Base-by-base conservation (phyloP, 805 yeast species). In the Ogataea paraovalis region DNA sequence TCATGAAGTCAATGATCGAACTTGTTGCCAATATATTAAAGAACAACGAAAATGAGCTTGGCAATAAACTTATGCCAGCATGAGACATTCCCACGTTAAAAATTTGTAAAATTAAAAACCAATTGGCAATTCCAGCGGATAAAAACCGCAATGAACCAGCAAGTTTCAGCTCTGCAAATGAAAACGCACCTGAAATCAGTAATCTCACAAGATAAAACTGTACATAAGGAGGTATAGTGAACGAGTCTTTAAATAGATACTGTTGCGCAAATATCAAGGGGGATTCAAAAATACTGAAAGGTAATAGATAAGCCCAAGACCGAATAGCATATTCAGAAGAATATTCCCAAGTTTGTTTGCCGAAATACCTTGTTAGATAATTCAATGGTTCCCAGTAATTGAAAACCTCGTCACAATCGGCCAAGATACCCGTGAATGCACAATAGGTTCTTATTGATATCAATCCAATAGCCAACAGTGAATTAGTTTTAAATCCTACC, bases 341-440 rank as follows among this genome's bases (percentile, higher is more conserved):
- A 64, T 91, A 92, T 61, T 91, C 97, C 97, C 97, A 91, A 0
- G 97, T 91, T 65, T 90, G 90, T 57, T 90, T 86, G 2, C 97
- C 98, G 64, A 89, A 88, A 2, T 85, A 85, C 54, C 96, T 76
- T 1, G 84, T 66, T 32, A 91, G 55, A 44, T 85, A 73, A 62
- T 92, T 91, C 48, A 92, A 70, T 0, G 98, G 97, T 54, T 92
- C 98, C 92, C 96, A 90, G 67, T 87, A 92, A 62, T 92, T 92
- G 75, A 79, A 92, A 0, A 78, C 83, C 65, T 92, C 98, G 65
- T 92, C 97, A 62, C 97, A 91, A 58, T 91, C 98, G 2, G 94
- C 80, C 23, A 92, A 84, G 33, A 89, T 82, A 63, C 87, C 80
- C 57, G 69, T 69, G 49, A 78, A 57, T 3, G 82, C 76, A 49